Evolutionary conservation across 208 protist species (phyloP), one percentile per base, ranked within the genome.

Genomic region (Leishmania lainsoni): DNA sequence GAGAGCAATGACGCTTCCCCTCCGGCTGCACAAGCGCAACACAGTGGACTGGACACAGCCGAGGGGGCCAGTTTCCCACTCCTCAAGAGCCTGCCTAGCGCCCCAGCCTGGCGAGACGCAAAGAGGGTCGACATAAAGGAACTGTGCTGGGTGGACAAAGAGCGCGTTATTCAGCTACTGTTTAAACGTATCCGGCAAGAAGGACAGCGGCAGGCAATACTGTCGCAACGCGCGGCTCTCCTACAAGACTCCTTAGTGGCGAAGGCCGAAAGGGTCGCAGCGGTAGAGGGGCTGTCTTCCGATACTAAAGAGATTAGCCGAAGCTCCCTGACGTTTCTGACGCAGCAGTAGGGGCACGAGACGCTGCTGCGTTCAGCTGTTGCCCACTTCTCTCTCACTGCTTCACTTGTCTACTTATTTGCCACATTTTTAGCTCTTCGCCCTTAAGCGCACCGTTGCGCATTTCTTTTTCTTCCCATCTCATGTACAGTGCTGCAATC

Each of bases 111-210:
- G 80, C 87, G 89, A 69, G 90, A 94, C 54, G 76, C 93, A 1
- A 88, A 91, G 63, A 73, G 79, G 4, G 84, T 96, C 29, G 92
- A 98, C 45, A 92, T 98, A n/a, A 79, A 81, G 4, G 81, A 94
- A 29, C 80, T 98, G 17, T 87, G 84, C 54, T 98, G 96, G 96
- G 80, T 70, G 2, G 94, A 98, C 42, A 98, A 98, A 88, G 96
- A 98, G 86, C 91, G 95, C 0, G 94, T 98, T 0, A 77, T 98
- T 26, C 90, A 90, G 58, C 75, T 90, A 29, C 90, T 98, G 2
- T 97, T 97, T 71, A 92, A 94, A 79, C 87, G 88, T 8, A 84
- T 97, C 1, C 90, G 92, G 35, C 81, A 83, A 22, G 85, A 91
- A 74, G 75, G 77, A 20, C 83, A 69, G 20, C 83, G 70, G 45